phyloP scores from a whole-genome alignment of 257 asterid species.

The Solanum pennellii region DNA sequence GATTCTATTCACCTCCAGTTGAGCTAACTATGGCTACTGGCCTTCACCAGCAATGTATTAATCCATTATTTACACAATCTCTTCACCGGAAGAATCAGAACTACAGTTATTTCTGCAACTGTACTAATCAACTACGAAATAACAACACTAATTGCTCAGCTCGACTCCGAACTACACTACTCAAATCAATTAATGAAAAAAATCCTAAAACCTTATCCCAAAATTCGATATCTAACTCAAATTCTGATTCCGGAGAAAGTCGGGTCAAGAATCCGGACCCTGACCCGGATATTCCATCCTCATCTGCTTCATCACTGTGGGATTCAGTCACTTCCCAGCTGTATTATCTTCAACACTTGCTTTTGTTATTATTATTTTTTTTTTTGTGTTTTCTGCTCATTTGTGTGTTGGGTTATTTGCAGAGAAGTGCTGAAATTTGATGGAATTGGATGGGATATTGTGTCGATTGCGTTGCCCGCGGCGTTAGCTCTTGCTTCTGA shows the following conservation, averaged over 20 bases:
- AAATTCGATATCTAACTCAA: background rate
- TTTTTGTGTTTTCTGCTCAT: background rate
- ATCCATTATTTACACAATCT: slow-evolving; percentile 3
- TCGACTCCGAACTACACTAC: slow-evolving; percentile 16
- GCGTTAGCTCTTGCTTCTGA: slow-evolving; percentile 92
- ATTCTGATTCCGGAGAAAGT: slow-evolving; percentile 1
- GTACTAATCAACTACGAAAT: slow-evolving; percentile 1
- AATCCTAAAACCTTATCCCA: slow-evolving; percentile 12
- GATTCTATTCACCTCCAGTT: background rate
- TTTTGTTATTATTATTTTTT: background rate
- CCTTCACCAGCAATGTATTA: background rate
- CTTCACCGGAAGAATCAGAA: background rate
- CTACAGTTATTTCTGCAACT: background rate
- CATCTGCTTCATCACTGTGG: background rate
- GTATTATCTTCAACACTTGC: slow-evolving; percentile 20
- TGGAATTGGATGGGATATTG: slow-evolving; percentile 59
- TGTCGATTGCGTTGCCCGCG: slow-evolving; percentile 81
- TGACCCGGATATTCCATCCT: slow-evolving; percentile 5
- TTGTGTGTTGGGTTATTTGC: slow-evolving; percentile 5
- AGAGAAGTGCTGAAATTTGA: slow-evolving; percentile 51
- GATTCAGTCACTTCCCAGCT: slow-evolving; percentile 5
- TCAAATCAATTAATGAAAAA: slow-evolving; percentile 19
- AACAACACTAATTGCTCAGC: background rate
- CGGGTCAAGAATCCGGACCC: slow-evolving; percentile 1
- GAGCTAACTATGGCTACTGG: slow-evolving; percentile 10